Conservation (phyloP, 805 yeast species). For the Myxozyma monticola region DNA sequence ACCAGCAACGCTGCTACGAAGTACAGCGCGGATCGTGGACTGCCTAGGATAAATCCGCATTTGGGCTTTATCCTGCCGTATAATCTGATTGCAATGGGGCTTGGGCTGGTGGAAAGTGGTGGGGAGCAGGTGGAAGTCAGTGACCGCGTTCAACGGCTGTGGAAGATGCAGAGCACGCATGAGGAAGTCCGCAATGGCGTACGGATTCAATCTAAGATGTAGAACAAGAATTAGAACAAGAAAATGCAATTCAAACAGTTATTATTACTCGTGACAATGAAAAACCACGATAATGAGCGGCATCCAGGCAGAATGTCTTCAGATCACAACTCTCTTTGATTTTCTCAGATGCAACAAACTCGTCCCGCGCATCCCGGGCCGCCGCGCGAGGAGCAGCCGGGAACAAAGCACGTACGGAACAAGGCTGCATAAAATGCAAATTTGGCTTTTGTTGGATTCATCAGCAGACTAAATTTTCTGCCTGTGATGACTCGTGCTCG, state of each 20-base stretch:
- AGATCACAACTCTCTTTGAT: constrained; percentile 24
- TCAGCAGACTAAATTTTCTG: constrained; percentile 17
- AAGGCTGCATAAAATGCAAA: constrained; percentile 24
- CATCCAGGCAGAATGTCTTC: too few relatives aligned
- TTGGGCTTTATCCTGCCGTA: constrained; percentile 16
- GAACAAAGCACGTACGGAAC: too few relatives aligned
- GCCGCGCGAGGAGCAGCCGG: too few relatives aligned
- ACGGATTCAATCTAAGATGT: too few relatives aligned
- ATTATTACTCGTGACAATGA: too few relatives aligned
- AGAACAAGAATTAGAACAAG: too few relatives aligned
- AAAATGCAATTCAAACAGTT: too few relatives aligned
- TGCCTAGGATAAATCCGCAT: constrained; percentile 7
- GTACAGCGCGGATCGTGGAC: not conserved
- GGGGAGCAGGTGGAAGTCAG: not conserved
- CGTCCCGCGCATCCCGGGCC: too few relatives aligned
- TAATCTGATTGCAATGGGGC: constrained; percentile 1
- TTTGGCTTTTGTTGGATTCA: constrained; percentile 27
- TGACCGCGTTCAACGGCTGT: constrained; percentile 4
- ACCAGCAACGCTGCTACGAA: constrained; percentile 14
- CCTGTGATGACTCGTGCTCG: not conserved
- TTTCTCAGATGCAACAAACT: constrained; percentile 24
- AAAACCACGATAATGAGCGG: too few relatives aligned
- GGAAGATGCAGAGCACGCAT: constrained; percentile 19
- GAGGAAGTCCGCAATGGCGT: not conserved
- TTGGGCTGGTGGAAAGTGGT: not conserved